Evolutionary conservation across 495 filamentous ascomycete species (phyloP), one percentile per base, ranked within the genome.

Genomic region (Letharia columbiana): DNA sequence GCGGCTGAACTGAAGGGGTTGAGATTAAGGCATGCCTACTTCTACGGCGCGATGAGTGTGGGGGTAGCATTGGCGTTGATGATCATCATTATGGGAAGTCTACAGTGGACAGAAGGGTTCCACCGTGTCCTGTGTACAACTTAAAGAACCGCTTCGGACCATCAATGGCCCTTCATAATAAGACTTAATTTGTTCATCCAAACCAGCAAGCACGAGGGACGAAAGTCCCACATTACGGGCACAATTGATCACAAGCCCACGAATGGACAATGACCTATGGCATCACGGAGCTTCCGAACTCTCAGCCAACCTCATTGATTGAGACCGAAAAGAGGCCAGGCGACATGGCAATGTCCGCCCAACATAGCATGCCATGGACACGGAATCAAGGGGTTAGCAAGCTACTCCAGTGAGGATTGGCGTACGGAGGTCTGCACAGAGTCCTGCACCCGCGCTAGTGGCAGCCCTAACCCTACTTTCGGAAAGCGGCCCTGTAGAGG

Each of bases 21-120:
- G 73, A 74, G 81, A 69, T 78, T 86, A 41, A 74, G 81, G 31
- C 79, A 92, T 77, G 86, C 86, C 0, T 96, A 93, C 77, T 63
- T 86, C 0, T 98, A 98, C 77, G 91, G 89, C 0, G 71, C 74
- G 0, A 66, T 73, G 47, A 97, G 90, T 74, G 80, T 96, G 2
- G 72, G 73, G 1, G 81, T 81, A 7, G 89, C 82, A 4, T 74
- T 95, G 68, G 85, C 78, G 20, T 74, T 91, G 11, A 72, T 91
- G 78, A 78, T 96, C 9, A 81, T 85, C 2, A 85, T 96, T 50
- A 86, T 92, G 83, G 93, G 93, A 3, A 89, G 89, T 63, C 75
- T 95, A 73, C 76, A 84, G 67, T 96, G 91, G 91, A 89, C 80
- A 33, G 75, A 78, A 15, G 90, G 87, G 31, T 91, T 86, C 74